These are phyloP conservation scores for Ettlia oleoabundans DNA, from an alignment of 139 green algal genomes.

Conservation along the genomic window DNA sequence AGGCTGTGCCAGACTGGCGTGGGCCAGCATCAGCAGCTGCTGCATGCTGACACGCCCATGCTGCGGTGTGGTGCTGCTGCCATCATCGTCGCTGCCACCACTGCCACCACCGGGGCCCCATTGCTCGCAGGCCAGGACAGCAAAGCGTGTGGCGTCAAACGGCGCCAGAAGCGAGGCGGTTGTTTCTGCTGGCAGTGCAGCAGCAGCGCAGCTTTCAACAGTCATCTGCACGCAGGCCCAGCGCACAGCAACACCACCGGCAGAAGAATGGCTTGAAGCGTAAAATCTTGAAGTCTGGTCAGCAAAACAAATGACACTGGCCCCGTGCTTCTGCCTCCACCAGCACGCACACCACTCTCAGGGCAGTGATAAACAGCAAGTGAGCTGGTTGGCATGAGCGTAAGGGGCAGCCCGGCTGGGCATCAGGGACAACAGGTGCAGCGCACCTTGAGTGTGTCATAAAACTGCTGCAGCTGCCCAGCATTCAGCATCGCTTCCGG, in stretches of 20 bases:
- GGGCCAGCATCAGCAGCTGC: constrained; percentile 34
- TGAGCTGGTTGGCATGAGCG: background rate
- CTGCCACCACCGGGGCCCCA: background rate
- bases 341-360: no score
- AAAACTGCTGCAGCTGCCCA: constrained; percentile 37
- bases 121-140: constrained; percentile 30
- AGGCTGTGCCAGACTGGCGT: constrained; percentile 23
- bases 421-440: no score
- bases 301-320: no score
- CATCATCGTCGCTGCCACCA: background rate
- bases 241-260: no score
- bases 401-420: background rate
- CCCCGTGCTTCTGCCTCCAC: no score
- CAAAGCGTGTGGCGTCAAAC: constrained; percentile 43
- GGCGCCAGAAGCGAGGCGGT: constrained; percentile 15
- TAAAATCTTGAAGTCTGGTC: no score
- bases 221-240: constrained; percentile 31
- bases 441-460: constrained; percentile 12
- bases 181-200: background rate
- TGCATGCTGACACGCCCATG: constrained; percentile 18
- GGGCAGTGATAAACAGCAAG: no score
- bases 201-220: constrained; percentile 26
- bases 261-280: no score
- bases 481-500: constrained; percentile 37
- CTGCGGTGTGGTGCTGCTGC: no score